Evolutionary conservation across 2,329 filamentous ascomycete species (phyloP).

Genomic region (Colletotrichum sp.): DNA sequence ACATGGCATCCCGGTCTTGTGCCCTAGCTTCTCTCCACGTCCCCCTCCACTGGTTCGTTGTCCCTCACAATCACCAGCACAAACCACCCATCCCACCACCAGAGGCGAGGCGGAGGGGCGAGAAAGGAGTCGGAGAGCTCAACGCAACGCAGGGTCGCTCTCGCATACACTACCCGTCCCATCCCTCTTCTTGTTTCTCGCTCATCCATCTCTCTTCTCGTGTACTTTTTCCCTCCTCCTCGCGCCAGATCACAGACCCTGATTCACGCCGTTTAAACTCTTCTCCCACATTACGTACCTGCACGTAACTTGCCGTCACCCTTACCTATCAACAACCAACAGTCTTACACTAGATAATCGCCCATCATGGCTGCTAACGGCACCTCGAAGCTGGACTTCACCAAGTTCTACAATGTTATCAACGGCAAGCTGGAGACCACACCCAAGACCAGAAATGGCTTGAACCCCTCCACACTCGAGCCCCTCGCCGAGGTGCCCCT

Average conservation of each 20-base stretch:
- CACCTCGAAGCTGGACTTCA: conserved; percentile 14
- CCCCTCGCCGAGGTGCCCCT: conserved; percentile 55
- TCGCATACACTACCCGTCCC: background rate
- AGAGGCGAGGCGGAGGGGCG: background rate
- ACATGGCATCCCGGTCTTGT: conserved; percentile 3
- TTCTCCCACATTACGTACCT: background rate
- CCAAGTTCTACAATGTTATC: conserved; percentile 56
- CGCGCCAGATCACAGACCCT: background rate
- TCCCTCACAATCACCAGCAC: background rate
- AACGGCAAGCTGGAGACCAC: conserved; percentile 51
- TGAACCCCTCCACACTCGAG: conserved; percentile 56
- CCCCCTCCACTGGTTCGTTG: conserved; percentile 8
- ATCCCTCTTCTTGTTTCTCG: background rate
- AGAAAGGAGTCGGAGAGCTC: background rate
- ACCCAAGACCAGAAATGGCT: conserved; percentile 45
- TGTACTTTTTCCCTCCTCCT: background rate
- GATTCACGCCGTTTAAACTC: background rate
- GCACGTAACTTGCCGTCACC: background rate
- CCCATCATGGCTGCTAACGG: conserved; percentile 13
- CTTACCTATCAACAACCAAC: background rate
- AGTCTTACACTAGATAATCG: background rate
- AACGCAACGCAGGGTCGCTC: background rate
- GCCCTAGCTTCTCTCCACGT: conserved; percentile 1
- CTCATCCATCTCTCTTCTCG: background rate
- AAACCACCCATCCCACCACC: background rate